These are phyloP conservation scores for Ganoderma multipileum DNA, from an alignment of 1,284 basidiomycete species.

Conservation along the genomic window DNA sequence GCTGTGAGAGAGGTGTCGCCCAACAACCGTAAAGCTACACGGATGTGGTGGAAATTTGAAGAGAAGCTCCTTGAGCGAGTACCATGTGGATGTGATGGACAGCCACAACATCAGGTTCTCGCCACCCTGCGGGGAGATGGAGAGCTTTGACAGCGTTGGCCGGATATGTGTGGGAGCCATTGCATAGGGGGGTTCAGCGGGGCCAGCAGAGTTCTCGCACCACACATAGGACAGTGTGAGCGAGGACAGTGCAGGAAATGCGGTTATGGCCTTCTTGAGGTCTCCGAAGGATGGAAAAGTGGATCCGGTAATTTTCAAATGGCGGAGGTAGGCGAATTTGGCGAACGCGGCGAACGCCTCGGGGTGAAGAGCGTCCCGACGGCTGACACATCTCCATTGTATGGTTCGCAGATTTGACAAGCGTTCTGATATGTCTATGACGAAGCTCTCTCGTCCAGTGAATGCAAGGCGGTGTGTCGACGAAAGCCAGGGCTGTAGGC, in stretches of 20 bases:
- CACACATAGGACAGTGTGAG: neutral
- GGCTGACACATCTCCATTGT: too few species aligned
- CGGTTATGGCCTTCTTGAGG: neutral
- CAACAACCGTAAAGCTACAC: neutral
- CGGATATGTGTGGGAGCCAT: too few species aligned
- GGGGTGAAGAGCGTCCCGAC: neutral
- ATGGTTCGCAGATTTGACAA: neutral
- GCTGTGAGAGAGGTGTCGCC: neutral
- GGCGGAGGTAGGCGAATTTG: neutral
- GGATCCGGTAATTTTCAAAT: neutral
- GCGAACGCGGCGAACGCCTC: neutral
- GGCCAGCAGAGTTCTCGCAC: neutral
- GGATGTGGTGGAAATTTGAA: neutral
- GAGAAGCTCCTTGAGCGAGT: neutral
- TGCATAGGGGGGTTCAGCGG: neutral
- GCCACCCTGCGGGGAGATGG: too few species aligned
- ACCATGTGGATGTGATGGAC: neutral
- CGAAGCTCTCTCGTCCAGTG: neutral
- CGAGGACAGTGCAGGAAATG: neutral
- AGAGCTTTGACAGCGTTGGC: neutral
- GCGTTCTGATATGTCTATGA: neutral
- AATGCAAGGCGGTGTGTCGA: neutral
- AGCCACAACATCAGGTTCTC: neutral
- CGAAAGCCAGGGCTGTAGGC: neutral
- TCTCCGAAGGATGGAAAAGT: neutral